Conservation (phyloP, 371 early-diverging fungal species). For the Mortierella sp. region DNA sequence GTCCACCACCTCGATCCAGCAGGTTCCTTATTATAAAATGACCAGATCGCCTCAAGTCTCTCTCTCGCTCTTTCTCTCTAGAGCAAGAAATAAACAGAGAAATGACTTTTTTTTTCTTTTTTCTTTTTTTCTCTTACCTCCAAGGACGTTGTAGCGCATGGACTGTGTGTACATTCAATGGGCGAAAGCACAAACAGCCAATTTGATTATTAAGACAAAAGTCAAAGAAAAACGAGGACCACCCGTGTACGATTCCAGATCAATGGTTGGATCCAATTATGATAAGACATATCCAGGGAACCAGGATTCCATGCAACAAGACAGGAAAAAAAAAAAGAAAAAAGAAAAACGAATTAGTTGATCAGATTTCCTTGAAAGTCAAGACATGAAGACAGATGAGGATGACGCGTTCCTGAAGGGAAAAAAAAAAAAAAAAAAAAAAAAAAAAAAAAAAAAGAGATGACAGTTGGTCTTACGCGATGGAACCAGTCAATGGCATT, state of each 20-base stretch:
- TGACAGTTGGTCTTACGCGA: conserved; percentile 40
- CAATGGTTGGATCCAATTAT: conserved; percentile 3
- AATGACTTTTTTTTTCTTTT: too few species aligned
- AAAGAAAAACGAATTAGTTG: background rate
- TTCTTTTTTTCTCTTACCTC: conserved; percentile 70
- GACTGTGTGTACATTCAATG: too few species aligned
- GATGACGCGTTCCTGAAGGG: background rate
- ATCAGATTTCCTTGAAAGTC: background rate
- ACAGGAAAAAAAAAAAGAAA: background rate
- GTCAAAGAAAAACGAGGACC: too few species aligned
- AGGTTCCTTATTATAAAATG: background rate
- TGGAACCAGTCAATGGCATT: conserved; percentile 81
- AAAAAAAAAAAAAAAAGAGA: background rate
- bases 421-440: background rate
- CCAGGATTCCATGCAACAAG: too few species aligned
- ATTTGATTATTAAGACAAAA: too few species aligned
- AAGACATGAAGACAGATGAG: background rate
- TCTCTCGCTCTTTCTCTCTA: too few species aligned
- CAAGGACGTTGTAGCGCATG: conserved; percentile 82
- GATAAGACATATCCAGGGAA: background rate
- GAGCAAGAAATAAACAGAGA: too few species aligned
- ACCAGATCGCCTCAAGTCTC: background rate
- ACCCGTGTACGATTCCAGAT: too few species aligned
- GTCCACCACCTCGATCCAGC: too few species aligned
- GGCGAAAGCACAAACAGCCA: too few species aligned